phyloP scores from a whole-genome alignment of 179 eudicot genomes.

The Spinacia oleracea region DNA sequence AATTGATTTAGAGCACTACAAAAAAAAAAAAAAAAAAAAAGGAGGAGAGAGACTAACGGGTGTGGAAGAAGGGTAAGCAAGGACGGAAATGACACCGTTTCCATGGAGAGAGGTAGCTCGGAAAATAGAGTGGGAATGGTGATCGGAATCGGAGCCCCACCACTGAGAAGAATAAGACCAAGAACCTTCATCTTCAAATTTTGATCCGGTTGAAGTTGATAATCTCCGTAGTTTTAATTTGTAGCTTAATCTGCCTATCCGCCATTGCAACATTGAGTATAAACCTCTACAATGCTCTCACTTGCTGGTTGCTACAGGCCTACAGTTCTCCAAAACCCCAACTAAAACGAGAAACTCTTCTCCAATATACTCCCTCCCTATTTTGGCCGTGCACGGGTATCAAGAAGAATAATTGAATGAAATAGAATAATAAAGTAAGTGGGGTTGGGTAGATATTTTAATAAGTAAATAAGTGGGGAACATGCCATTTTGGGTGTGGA shows the following conservation, averaged over 20 bases:
- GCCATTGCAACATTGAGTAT: constrained; percentile 28
- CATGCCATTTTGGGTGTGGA: too few relatives aligned
- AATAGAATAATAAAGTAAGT: too few relatives aligned
- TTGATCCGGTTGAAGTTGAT: constrained; percentile 36
- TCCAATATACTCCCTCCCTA: too few relatives aligned
- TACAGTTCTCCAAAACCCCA: neutral
- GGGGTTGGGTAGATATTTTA: too few relatives aligned
- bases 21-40: neutral
- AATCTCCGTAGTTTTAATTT: constrained; percentile 39
- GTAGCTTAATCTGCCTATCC: constrained; percentile 16
- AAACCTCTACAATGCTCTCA: neutral
- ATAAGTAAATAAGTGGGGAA: too few relatives aligned
- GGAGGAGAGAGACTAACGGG: constrained; percentile 48
- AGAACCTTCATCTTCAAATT: constrained; percentile 74
- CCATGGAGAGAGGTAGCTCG: constrained; percentile 53
- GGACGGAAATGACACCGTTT: constrained; percentile 83
- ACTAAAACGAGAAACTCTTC: too few relatives aligned
- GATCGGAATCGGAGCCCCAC: constrained; percentile 59
- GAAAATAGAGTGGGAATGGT: constrained; percentile 44
- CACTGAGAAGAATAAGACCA: constrained; percentile 88
- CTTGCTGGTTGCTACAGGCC: neutral
- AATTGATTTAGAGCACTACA: neutral
- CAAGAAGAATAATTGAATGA: too few relatives aligned
- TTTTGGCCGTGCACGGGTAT: too few relatives aligned
- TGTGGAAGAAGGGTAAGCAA: constrained; percentile 68